A percentile compares a stretch with the other conserved stretches of the same genome.
These are phyloP conservation scores for Amanita exitialis DNA, from an alignment of 768 basidiomycete genomes.

Conservation along the genomic window DNA sequence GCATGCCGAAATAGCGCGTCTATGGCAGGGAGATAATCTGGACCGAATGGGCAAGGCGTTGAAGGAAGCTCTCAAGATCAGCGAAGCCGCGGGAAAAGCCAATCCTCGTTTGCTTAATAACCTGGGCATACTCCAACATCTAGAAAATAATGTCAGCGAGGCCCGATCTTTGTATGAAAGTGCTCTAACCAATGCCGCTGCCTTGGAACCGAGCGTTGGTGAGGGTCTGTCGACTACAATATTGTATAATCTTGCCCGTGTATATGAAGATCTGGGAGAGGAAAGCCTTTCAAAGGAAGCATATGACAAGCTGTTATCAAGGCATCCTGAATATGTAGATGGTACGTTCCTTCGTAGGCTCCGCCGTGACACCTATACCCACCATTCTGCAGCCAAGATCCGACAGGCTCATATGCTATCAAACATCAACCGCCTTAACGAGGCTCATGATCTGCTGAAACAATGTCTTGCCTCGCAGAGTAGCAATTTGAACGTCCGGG, in stretches of 20 bases:
- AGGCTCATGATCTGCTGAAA: conserved; percentile 85
- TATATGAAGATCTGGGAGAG: conserved; percentile 81
- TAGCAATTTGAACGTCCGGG: conserved; percentile 77
- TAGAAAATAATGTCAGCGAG: conserved; percentile 48
- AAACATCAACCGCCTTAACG: conserved; percentile 58
- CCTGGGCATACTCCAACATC: conserved; percentile 63
- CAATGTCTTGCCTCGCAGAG: conserved; percentile 76
- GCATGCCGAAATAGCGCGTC: conserved; percentile 80
- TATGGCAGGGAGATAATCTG: conserved; percentile 78
- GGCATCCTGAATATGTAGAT: conserved; percentile 94
- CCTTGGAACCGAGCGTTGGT: conserved; percentile 32
- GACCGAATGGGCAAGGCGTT: conserved; percentile 69
- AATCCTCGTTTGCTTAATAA: conserved; percentile 77
- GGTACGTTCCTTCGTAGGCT: conserved; percentile 39
- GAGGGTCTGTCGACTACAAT: conserved; percentile 76
- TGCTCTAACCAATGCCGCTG: conserved; percentile 52
- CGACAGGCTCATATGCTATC: conserved; percentile 79
- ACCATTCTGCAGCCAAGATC: conserved; percentile 63
- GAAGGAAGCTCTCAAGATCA: conserved; percentile 61
- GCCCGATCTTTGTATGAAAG: conserved; percentile 63
- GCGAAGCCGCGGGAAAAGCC: conserved; percentile 34
- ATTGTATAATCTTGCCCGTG: conserved; percentile 85
- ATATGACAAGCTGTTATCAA: conserved; percentile 76
- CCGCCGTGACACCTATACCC: neutral
- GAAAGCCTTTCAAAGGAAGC: conserved; percentile 69